Evolutionary conservation across 2,329 filamentous ascomycete species (phyloP).

Genomic region (Phialophora verrucosa): DNA sequence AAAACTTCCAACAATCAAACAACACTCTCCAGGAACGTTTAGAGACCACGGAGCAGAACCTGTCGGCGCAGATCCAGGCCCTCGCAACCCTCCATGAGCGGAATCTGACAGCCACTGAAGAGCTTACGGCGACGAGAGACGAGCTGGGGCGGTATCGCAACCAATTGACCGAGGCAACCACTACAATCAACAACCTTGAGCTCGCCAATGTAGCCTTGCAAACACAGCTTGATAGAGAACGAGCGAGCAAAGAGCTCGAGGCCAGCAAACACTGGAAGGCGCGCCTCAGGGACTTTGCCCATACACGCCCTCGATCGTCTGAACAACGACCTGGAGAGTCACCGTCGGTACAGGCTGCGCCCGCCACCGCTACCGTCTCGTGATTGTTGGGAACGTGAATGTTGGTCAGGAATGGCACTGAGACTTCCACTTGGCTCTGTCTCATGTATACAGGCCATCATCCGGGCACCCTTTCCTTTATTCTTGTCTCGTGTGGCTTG

Average conservation of each 20-base stretch:
- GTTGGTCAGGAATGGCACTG: neutral
- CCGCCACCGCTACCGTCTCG: neutral
- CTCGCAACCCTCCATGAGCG: slow-evolving; percentile 1
- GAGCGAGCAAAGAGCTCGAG: neutral
- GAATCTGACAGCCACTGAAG: neutral
- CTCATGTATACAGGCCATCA: neutral
- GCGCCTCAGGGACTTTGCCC: neutral
- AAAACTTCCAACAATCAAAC: neutral
- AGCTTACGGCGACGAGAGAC: neutral
- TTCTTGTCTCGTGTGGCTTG: neutral
- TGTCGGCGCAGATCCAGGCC: neutral
- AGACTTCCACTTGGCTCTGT: neutral
- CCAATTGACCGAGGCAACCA: neutral
- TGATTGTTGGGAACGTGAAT: neutral
- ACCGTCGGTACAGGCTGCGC: neutral
- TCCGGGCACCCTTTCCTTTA: neutral
- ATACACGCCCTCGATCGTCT: neutral
- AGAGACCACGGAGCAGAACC: slow-evolving; percentile 1
- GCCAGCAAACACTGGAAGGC: neutral
- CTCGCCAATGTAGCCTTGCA: neutral
- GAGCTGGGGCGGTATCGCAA: neutral
- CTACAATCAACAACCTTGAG: neutral
- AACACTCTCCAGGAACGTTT: neutral
- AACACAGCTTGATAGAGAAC: neutral
- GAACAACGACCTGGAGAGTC: neutral